Conservation (phyloP, 371 early-diverging fungal genomes). For the Mortierella sp. region DNA sequence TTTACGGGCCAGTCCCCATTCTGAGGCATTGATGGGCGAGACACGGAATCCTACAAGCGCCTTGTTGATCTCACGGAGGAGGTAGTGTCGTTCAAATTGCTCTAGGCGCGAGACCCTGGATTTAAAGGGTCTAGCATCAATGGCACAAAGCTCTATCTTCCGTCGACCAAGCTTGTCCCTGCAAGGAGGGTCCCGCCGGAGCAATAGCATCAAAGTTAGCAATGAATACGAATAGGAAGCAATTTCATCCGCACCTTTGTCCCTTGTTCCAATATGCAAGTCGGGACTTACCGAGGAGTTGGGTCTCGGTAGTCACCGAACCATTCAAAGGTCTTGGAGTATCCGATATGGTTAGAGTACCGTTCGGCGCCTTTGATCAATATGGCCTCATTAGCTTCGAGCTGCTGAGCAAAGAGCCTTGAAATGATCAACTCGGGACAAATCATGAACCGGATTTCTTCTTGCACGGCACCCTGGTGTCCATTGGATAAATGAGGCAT, state of each 20-base stretch:
- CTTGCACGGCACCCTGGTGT: constrained; percentile 65
- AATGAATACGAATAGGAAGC: not conserved
- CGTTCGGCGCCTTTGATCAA: constrained; percentile 63
- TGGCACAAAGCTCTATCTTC: constrained; percentile 42
- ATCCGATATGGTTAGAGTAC: constrained; percentile 63
- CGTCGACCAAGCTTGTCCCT: constrained; percentile 47
- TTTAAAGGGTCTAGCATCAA: constrained; percentile 47
- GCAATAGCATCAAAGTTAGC: not conserved
- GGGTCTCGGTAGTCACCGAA: constrained; percentile 53
- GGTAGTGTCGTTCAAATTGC: constrained; percentile 32
- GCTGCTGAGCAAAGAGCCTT: constrained; percentile 57
- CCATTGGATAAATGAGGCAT: too few species aligned
- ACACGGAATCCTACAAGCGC: constrained; percentile 34
- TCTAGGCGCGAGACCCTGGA: constrained; percentile 38
- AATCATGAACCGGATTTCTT: constrained; percentile 68
- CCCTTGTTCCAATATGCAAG: not conserved
- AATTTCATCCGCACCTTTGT: not conserved
- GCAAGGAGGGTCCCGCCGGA: too few species aligned
- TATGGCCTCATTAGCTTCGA: constrained; percentile 61
- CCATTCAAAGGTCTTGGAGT: constrained; percentile 60
- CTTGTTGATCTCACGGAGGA: constrained; percentile 50
- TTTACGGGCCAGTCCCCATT: constrained; percentile 39
- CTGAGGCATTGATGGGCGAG: constrained; percentile 41
- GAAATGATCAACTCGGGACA: constrained; percentile 66
- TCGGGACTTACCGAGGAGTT: constrained; percentile 28